A percentile compares a stretch with the other conserved stretches of the same genome.
phyloP scores from a whole-genome alignment of 116 monocot genomes.

The Thalassia testudinum region DNA sequence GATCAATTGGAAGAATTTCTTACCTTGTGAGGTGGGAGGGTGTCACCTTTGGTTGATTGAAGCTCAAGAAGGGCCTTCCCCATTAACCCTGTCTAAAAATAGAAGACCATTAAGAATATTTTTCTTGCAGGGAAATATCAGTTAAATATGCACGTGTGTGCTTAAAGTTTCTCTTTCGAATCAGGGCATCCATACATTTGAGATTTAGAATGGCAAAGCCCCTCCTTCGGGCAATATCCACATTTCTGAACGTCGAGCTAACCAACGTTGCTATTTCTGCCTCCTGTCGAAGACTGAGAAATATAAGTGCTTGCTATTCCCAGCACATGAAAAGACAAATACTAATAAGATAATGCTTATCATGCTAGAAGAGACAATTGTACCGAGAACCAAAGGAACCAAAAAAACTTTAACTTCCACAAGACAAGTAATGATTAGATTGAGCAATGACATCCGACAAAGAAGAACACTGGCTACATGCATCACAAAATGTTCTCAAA shows the following conservation, averaged over 20 bases:
- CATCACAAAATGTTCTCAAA: too few relatives aligned
- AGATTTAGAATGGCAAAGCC: constrained; percentile 73
- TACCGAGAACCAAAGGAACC: too few relatives aligned
- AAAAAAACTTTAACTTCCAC: too few relatives aligned
- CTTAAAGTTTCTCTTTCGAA: constrained; percentile 4
- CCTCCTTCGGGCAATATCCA: constrained; percentile 50
- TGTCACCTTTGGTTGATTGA: constrained; percentile 74
- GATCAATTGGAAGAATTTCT: not conserved
- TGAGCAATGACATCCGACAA: too few relatives aligned
- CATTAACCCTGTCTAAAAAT: constrained; percentile 74
- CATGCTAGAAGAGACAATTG: too few relatives aligned
- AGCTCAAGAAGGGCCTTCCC: constrained; percentile 90
- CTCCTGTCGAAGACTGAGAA: constrained; percentile 27
- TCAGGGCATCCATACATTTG: constrained; percentile 76
- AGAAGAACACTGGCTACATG: too few relatives aligned
- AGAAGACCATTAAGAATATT: not conserved
- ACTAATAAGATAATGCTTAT: too few relatives aligned
- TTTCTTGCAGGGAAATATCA: too few relatives aligned
- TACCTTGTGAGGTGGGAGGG: constrained; percentile 93
- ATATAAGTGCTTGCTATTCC: too few relatives aligned
- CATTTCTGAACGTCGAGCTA: constrained; percentile 39
- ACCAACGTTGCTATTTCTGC: constrained; percentile 84
- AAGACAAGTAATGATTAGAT: too few relatives aligned
- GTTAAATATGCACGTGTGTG: too few relatives aligned
- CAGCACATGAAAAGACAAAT: too few relatives aligned